These are phyloP conservation scores for Primulina tabacum DNA, from an alignment of 257 asterid species.

Conservation along the genomic window DNA sequence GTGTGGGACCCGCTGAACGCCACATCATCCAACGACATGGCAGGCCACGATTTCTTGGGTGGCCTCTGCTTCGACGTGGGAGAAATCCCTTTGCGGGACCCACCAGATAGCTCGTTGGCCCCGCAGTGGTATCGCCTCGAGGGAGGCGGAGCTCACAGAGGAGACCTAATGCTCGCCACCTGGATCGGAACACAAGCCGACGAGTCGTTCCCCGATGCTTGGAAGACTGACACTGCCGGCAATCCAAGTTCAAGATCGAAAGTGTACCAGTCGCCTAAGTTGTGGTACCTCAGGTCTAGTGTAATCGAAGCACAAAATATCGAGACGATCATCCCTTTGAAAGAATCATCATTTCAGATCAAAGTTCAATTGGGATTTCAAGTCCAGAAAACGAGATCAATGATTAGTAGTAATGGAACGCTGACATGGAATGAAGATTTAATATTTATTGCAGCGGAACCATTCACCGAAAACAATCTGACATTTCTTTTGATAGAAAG, in stretches of 20 bases:
- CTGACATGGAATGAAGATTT: conserved; percentile 83
- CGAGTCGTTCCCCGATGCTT: conserved; percentile 83
- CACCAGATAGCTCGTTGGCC: conserved; percentile 86
- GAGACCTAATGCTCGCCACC: conserved; percentile 90
- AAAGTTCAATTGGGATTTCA: conserved; percentile 73
- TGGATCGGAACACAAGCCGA: conserved; percentile 95
- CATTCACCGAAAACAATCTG: conserved; percentile 55
- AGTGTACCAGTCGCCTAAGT: conserved; percentile 79
- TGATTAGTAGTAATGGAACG: conserved; percentile 43
- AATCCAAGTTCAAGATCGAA: conserved; percentile 59
- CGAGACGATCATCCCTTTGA: conserved; percentile 32
- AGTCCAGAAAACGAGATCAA: conserved; percentile 55
- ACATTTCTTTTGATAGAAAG: conserved; percentile 47
- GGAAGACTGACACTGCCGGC: conserved; percentile 73
- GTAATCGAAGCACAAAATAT: conserved; percentile 77
- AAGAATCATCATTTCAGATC: conserved; percentile 46
- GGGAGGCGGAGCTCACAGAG: conserved; percentile 82
- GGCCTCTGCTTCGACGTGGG: conserved; percentile 85
- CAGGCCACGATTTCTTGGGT: conserved; percentile 65
- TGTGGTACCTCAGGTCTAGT: conserved; percentile 78
- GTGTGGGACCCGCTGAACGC: conserved; percentile 63
- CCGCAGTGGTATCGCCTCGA: conserved; percentile 92
- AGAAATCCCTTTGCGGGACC: conserved; percentile 84
- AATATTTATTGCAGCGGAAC: conserved; percentile 77
- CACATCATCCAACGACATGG: conserved; percentile 35